Evolutionary conservation across 2,329 filamentous ascomycete species (phyloP).

Genomic region (Aureobasidium sp.): DNA sequence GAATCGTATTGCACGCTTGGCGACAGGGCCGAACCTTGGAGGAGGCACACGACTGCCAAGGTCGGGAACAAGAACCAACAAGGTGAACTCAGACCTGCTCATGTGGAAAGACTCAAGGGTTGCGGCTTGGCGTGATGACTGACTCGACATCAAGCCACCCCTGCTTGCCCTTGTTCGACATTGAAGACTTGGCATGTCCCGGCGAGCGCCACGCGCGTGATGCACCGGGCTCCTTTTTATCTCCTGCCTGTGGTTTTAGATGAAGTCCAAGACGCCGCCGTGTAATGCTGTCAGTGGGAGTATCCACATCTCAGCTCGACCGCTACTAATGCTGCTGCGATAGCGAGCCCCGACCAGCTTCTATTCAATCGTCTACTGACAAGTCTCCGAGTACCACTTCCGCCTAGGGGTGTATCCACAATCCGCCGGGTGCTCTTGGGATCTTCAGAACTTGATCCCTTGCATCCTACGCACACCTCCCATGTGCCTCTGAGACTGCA

Average conservation of each 20-base stretch:
- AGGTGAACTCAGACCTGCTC: background rate
- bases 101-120: background rate
- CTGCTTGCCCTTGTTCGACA: background rate
- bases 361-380: background rate
- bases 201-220: background rate
- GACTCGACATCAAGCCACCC: background rate
- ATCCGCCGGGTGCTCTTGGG: background rate
- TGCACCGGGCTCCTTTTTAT: background rate
- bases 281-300: background rate
- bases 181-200: background rate
- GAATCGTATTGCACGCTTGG: background rate
- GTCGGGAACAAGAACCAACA: background rate
- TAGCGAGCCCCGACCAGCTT: background rate
- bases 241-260: background rate
- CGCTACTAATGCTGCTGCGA: background rate
- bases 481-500: background rate
- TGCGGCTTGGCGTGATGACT: background rate
- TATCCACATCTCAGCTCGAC: background rate
- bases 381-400: background rate
- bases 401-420: background rate
- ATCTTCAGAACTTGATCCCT: background rate
- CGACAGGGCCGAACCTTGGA: background rate
- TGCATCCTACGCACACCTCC: background rate
- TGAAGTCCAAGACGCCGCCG: background rate
- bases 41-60: background rate